phyloP scores from a whole-genome alignment of 768 basidiomycete genomes.

The Chlorophyllum brunneum region DNA sequence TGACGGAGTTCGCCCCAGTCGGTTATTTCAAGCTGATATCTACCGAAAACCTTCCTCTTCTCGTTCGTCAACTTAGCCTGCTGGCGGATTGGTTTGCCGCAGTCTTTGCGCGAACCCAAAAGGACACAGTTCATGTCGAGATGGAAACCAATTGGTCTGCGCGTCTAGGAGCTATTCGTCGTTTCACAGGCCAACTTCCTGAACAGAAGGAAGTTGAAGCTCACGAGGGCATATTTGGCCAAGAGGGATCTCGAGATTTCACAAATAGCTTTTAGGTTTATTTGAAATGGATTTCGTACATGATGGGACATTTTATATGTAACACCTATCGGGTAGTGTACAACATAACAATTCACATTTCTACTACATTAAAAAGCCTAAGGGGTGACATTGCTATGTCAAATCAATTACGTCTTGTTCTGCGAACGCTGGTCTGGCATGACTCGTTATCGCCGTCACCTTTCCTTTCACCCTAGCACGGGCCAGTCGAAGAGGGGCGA shows the following conservation, averaged over 20 bases:
- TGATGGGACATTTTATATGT: neutral
- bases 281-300: neutral
- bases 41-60: constrained; percentile 78
- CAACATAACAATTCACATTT: neutral
- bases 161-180: constrained; percentile 74
- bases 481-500: constrained; percentile 8
- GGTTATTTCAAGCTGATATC: constrained; percentile 95
- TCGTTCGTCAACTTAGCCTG: constrained; percentile 85
- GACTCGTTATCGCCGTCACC: neutral
- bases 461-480: neutral
- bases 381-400: constrained; percentile 1
- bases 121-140: constrained; percentile 68
- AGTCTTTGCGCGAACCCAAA: constrained; percentile 71
- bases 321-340: constrained; percentile 1
- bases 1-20: constrained; percentile 92
- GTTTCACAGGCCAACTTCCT: constrained; percentile 49
- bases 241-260: constrained; percentile 55
- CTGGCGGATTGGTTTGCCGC: constrained; percentile 89
- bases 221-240: constrained; percentile 43
- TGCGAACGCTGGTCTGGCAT: neutral
- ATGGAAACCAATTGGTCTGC: constrained; percentile 88
- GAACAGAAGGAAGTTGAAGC: constrained; percentile 18
- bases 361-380: neutral
- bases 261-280: constrained; percentile 43
- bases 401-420: constrained; percentile 6